Percentiles rank a stretch among this genome's conserved stretches.
Conservation (phyloP, 2,329 filamentous ascomycete species). For the Diaporthe longicolla region DNA sequence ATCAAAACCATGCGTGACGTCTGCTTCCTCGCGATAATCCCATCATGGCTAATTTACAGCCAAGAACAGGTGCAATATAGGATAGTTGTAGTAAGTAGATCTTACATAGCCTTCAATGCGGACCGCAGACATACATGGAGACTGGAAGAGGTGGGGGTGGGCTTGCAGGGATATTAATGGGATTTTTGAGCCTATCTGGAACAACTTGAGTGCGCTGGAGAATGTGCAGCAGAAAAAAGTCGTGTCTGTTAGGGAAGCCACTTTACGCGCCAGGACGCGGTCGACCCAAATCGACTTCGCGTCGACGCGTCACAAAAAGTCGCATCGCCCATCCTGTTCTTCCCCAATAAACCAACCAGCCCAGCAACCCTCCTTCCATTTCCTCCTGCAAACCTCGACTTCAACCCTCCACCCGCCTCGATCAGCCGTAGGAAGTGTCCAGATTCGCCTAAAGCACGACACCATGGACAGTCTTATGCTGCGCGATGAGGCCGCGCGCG, state of each 20-base stretch:
- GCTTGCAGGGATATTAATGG: conserved; percentile 29
- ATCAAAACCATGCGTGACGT: not conserved
- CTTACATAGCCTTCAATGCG: not conserved
- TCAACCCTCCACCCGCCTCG: not conserved
- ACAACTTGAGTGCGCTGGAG: not conserved
- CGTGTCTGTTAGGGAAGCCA: conserved; percentile 23
- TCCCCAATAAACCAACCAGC: conserved; percentile 10
- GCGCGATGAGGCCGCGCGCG: conserved; percentile 85
- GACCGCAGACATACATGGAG: not conserved
- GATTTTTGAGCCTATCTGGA: not conserved
- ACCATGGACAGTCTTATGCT: conserved; percentile 82
- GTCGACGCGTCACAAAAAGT: conserved; percentile 37
- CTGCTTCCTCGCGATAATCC: not conserved
- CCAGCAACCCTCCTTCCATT: not conserved
- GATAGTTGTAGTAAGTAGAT: not conserved
- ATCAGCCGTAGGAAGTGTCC: not conserved
- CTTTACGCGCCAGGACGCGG: conserved; percentile 36
- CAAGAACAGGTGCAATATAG: not conserved
- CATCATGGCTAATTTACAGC: not conserved
- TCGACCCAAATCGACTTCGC: conserved; percentile 22
- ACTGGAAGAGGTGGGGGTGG: not conserved
- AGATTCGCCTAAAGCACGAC: conserved; percentile 40
- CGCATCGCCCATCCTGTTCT: conserved; percentile 19
- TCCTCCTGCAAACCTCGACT: not conserved
- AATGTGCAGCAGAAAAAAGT: not conserved